Percentiles rank a stretch among this genome's conserved stretches.
These are phyloP conservation scores for Colletotrichum chrysophilum DNA, from an alignment of 2,329 filamentous ascomycete species.

Conservation along the genomic window DNA sequence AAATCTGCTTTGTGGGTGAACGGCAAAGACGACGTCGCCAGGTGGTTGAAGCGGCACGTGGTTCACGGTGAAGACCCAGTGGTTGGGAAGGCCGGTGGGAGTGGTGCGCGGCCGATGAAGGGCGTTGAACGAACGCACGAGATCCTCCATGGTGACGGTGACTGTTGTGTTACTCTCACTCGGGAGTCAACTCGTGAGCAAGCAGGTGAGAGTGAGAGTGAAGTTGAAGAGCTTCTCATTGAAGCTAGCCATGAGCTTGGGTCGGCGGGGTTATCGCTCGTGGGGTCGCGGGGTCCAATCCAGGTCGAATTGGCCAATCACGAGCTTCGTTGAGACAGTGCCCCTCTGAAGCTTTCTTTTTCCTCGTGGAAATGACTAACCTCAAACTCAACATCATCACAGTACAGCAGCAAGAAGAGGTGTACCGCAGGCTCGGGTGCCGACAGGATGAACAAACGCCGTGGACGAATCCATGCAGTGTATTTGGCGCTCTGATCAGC, in stretches of 20 bases:
- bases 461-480: neutral
- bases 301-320: neutral
- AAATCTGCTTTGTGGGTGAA: neutral
- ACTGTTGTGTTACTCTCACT: neutral
- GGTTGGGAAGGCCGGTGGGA: neutral
- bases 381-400: neutral
- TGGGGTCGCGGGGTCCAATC: neutral
- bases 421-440: neutral
- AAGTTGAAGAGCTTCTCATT: neutral
- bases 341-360: neutral
- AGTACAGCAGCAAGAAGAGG: neutral
- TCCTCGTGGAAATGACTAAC: neutral
- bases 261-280: neutral
- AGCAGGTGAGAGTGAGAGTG: neutral
- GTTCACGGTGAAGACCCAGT: neutral
- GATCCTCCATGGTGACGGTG: neutral
- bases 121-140: neutral
- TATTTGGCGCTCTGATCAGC: neutral
- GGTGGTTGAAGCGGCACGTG: neutral
- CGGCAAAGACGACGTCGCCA: neutral
- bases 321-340: neutral
- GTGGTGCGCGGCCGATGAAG: neutral
- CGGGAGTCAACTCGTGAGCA: neutral
- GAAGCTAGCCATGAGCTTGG: neutral
- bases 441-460: neutral